Base-by-base conservation (phyloP, 495 filamentous ascomycete species). In the Durotheca rogersii region DNA sequence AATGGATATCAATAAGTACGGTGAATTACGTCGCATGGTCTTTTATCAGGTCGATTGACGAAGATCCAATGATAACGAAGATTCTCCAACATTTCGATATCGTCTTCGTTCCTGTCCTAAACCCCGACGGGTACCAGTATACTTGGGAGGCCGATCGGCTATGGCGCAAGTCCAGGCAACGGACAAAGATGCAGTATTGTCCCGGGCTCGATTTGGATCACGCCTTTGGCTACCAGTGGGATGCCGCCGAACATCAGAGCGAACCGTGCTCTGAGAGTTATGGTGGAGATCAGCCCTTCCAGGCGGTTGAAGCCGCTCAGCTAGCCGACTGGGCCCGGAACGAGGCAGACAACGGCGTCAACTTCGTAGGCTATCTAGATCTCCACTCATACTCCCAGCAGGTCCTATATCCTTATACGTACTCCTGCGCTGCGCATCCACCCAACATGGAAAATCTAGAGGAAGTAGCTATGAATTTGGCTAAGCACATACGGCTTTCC, bases 301-400 rank as follows among this genome's bases (percentile, higher is more conserved):
- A 95, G 55, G 89, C 83, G 1, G 68, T 87, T 1, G 93, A 98
- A 71, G 81, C 92, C 1, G 77, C 76, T 18, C 70, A 75, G 15
- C 70, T 98, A 16, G 87, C 89, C 6, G 76, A 87, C 25, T 98
- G 93, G 92, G 88, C 87, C 0, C 80, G 77, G 54, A 95, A 95
- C 58, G 81, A 95, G 65, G 91, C 88, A 0, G 74, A 83, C 10
- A 82, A 88, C 61, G 80, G 81, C 25, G 79, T 81, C 9, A 75
- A 85, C 20, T 86, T 98, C 51, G 80, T 89, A 10, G 90, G 83
- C 2, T 87, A 95, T 47, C 70, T 98, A 14, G 93, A 98, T 68
- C 74, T 98, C 20, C 93, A 98, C 63, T 93, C 88, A 18, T 98
- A 98, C 70, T 92, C 89, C 14, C 92, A 98, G 69, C 88, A 96